Conservation (phyloP, 2,329 filamentous ascomycete species). For the Venturia nashicola region DNA sequence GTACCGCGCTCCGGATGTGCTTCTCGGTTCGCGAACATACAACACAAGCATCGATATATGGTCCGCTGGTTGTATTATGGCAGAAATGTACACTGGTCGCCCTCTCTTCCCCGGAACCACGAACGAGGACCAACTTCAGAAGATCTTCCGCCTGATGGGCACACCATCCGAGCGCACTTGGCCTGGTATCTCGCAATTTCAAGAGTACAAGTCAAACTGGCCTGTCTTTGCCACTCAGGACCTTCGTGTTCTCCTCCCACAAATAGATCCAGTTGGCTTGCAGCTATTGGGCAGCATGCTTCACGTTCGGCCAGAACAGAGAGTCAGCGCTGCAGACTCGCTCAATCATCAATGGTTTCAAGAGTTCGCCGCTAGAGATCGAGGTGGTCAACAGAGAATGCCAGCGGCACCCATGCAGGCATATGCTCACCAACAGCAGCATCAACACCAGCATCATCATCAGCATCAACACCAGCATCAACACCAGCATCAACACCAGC, state of each 20-base stretch:
- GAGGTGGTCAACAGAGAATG: background rate
- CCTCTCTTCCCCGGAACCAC: conserved; percentile 95
- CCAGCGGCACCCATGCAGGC: background rate
- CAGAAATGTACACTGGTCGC: conserved; percentile 95
- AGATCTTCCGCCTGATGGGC: conserved; percentile 98
- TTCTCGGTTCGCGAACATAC: conserved; percentile 88
- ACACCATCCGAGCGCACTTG: conserved; percentile 91
- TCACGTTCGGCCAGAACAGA: conserved; percentile 80
- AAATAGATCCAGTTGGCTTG: conserved; percentile 78
- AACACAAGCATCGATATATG: conserved; percentile 99
- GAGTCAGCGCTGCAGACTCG: conserved; percentile 77
- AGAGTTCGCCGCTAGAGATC: conserved; percentile 28
- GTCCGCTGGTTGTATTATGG: conserved; percentile 99
- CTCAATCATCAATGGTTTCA: conserved; percentile 88
- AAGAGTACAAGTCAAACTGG: conserved; percentile 95
- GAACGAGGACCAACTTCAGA: conserved; percentile 92
- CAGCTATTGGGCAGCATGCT: conserved; percentile 85
- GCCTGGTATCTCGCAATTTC: conserved; percentile 88
- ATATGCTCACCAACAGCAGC: background rate
- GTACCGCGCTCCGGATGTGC: conserved; percentile 93
- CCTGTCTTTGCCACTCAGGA: conserved; percentile 92
- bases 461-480: too few species aligned
- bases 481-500: background rate
- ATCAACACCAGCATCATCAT: background rate
- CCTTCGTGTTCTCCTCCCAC: conserved; percentile 71